Conservation (phyloP, 805 yeast species). For the Candida verbasci region DNA sequence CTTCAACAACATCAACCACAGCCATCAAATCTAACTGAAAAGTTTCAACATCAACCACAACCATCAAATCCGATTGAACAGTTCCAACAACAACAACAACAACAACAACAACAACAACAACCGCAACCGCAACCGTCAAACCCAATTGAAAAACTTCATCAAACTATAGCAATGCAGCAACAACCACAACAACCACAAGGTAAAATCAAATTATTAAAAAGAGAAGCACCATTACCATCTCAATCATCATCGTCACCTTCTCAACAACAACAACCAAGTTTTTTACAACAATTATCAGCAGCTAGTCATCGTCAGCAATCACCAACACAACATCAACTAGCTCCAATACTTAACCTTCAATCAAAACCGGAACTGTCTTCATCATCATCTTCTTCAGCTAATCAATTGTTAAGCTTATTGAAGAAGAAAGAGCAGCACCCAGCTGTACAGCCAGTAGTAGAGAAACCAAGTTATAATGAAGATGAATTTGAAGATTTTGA, state of each 20-base stretch:
- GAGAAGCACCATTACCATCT: conserved; percentile 6
- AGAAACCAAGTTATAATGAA: conserved; percentile 9
- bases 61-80: conserved; percentile 21
- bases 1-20: neutral
- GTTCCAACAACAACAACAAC: neutral
- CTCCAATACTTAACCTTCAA: conserved; percentile 1
- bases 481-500: conserved; percentile 28
- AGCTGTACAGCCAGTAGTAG: neutral
- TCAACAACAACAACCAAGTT: conserved; percentile 1
- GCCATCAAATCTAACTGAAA: conserved; percentile 24
- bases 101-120: neutral
- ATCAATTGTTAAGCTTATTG: conserved; percentile 7
- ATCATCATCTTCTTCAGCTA: conserved; percentile 6
- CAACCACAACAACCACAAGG: conserved; percentile 5
- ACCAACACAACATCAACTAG: neutral
- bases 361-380: neutral
- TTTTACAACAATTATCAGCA: conserved; percentile 4
- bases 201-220: conserved; percentile 25
- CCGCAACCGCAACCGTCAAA: conserved; percentile 13
- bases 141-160: neutral
- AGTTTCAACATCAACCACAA: conserved; percentile 1
- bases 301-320: neutral
- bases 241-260: neutral
- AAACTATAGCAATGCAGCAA: conserved; percentile 5
- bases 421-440: conserved; percentile 1